A percentile compares a stretch with the other conserved stretches of the same genome.
Evolutionary conservation across 371 early-diverging fungal genomes (phyloP).

Genomic region (Fennellomyces sp.): DNA sequence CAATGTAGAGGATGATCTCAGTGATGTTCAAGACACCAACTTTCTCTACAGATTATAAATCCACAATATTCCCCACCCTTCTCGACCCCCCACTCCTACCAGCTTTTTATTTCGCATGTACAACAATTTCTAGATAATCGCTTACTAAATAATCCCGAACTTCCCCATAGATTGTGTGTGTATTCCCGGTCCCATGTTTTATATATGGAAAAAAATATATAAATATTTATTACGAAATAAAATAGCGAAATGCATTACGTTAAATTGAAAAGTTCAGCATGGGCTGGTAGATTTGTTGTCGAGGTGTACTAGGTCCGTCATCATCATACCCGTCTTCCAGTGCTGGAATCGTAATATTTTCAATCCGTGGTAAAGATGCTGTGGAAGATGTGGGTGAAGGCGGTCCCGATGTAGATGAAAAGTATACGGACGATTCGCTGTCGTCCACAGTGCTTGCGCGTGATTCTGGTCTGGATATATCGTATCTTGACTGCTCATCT

Average conservation of each 20-base stretch:
- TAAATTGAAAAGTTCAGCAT: conserved; percentile 2
- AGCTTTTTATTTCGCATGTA: too few relatives aligned
- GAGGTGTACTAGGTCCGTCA: conserved; percentile 6
- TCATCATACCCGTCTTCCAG: conserved; percentile 3
- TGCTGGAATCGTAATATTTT: conserved; percentile 7
- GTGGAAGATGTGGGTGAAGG: conserved; percentile 12
- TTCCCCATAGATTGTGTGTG: too few relatives aligned
- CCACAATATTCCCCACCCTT: not conserved
- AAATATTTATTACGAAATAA: too few relatives aligned
- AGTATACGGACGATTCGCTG: conserved; percentile 24
- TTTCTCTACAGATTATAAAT: conserved; percentile 32
- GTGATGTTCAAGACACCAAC: conserved; percentile 31
- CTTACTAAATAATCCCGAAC: too few relatives aligned
- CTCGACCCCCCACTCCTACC: not conserved
- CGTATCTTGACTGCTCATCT: not conserved
- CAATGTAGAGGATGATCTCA: conserved; percentile 31
- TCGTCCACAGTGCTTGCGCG: conserved; percentile 12
- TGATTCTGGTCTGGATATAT: conserved; percentile 5
- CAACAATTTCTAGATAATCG: too few relatives aligned
- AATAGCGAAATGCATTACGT: not conserved
- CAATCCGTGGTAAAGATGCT: not conserved
- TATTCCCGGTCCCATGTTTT: too few relatives aligned
- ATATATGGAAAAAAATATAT: not conserved
- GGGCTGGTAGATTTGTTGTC: conserved; percentile 2
- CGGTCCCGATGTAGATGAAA: conserved; percentile 23